Percentiles rank a stretch among this genome's conserved stretches.
phyloP scores from a whole-genome alignment of 2,329 filamentous ascomycete genomes.

The Arthrocladium fulminans region DNA sequence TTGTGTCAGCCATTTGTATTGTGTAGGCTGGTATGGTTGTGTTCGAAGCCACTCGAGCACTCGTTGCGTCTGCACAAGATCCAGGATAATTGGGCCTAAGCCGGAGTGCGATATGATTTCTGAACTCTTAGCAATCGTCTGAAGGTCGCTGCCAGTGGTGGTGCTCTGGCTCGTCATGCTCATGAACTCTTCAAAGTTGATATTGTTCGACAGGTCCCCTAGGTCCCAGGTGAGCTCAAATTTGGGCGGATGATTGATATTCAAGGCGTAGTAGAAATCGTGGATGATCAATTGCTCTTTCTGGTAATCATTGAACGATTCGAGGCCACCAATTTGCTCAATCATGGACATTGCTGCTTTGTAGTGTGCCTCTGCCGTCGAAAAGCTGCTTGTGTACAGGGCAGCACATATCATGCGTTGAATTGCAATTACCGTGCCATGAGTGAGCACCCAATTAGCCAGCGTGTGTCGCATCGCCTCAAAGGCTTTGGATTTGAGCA shows the following conservation, averaged over 20 bases:
- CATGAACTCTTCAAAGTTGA: background rate
- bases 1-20: slow-evolving; percentile 16
- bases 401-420: slow-evolving; percentile 14
- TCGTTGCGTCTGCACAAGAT: slow-evolving; percentile 13
- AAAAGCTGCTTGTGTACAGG: slow-evolving; percentile 8
- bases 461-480: slow-evolving; percentile 14
- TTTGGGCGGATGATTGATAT: slow-evolving; percentile 9
- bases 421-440: slow-evolving; percentile 15
- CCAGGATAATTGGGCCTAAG: background rate
- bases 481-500: slow-evolving; percentile 18
- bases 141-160: slow-evolving; percentile 3
- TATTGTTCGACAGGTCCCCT: slow-evolving; percentile 9
- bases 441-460: slow-evolving; percentile 12
- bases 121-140: background rate
- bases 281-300: slow-evolving; percentile 14
- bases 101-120: slow-evolving; percentile 6
- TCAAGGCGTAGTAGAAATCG: slow-evolving; percentile 12
- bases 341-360: slow-evolving; percentile 18
- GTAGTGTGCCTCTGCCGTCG: slow-evolving; percentile 17
- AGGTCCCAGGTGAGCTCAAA: slow-evolving; percentile 14
- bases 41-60: slow-evolving; percentile 10
- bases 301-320: slow-evolving; percentile 16
- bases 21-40: slow-evolving; percentile 8
- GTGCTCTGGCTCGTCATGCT: slow-evolving; percentile 7
- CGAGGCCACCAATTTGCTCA: slow-evolving; percentile 14